Base-by-base conservation (phyloP, 495 filamentous ascomycete genomes). In the Podospora fimiseda region DNA sequence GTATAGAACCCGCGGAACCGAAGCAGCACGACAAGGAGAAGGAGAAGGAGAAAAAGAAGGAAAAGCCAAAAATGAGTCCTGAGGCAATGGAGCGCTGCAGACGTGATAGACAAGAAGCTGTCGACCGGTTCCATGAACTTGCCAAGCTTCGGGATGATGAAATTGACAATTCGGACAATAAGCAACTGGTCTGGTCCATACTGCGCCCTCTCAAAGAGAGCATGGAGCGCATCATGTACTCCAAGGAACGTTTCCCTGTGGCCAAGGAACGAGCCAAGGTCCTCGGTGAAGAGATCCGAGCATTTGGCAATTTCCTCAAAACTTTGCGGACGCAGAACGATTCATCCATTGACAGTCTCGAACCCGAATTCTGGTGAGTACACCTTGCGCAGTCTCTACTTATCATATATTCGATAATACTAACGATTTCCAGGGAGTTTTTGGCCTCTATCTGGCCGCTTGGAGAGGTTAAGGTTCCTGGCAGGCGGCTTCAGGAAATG, bases 361-460 rank as follows among this genome's bases (percentile, higher is more conserved):
- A 75, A 50, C 70, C 72, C 18, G 67, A 74, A 49, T 67, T 76
- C 52, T 76, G 73, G 73, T 74, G 62, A 53, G 72, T 67, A 9
- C 1, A 15, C 9, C 46, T 14, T 9, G 1, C 1, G 30, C 6
- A n/a, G 18, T 38, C 36, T 50, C 22, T 13, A 36, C 13, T 24
- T 20, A 14, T 18, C 1, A 27, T 1, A 13, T 41, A 21, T 41
- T 20, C n/a, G n/a, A n/a, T n/a, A n/a, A n/a, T 46, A 15, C 61
- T 68, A 51, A 68, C 60, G 7, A 18, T 19, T 2, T 39, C 5
- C 30, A 68, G 67, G 67, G 65, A 67, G 39, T 70, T 70, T 40
- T 46, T 70, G 46, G 66, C 67, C n/a, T 64, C 63, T 8, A 70
- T 70, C 48, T 70, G 67, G 67, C 67, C 67, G n/a, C 53, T 70